Evolutionary conservation across 2,329 filamentous ascomycete species (phyloP).

Genomic region (Colletotrichum sp.): DNA sequence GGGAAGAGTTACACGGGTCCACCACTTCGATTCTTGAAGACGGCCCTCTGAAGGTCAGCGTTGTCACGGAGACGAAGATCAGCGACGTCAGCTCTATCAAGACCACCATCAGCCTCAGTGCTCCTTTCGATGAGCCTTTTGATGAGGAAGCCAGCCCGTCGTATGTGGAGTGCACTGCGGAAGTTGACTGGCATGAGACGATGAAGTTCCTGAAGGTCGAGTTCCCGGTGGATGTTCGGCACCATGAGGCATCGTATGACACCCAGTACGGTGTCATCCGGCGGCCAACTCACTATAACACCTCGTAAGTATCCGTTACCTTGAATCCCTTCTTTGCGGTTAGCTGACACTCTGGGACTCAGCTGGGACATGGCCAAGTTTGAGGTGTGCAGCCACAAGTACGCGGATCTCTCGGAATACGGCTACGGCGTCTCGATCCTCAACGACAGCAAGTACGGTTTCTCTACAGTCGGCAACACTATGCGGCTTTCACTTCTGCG

Average conservation of each 20-base stretch:
- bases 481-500: slow-evolving; percentile 71
- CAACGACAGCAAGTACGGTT: slow-evolving; percentile 75
- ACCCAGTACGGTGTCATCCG: slow-evolving; percentile 70
- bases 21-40: slow-evolving; percentile 57
- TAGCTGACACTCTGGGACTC: fast-evolving
- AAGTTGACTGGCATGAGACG: slow-evolving; percentile 71
- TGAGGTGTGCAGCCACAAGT: slow-evolving; percentile 78
- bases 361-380: slow-evolving; percentile 79
- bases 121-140: slow-evolving; percentile 43
- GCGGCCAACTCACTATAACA: slow-evolving; percentile 75
- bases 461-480: slow-evolving; percentile 69
- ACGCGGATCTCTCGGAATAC: slow-evolving; percentile 72
- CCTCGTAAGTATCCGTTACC: slow-evolving; percentile 42
- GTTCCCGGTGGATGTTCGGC: slow-evolving; percentile 69
- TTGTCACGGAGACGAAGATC: slow-evolving; percentile 66
- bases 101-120: slow-evolving; percentile 65
- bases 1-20: slow-evolving; percentile 59
- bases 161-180: slow-evolving; percentile 62
- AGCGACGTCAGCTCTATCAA: slow-evolving; percentile 69
- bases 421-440: slow-evolving; percentile 72
- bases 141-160: slow-evolving; percentile 43
- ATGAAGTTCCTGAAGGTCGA: slow-evolving; percentile 77
- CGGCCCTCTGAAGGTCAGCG: slow-evolving; percentile 58
- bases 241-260: slow-evolving; percentile 71
- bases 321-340: fast-evolving